Conservation (phyloP, 2,329 filamentous ascomycete species). For the Fusarium fujikuroi region DNA sequence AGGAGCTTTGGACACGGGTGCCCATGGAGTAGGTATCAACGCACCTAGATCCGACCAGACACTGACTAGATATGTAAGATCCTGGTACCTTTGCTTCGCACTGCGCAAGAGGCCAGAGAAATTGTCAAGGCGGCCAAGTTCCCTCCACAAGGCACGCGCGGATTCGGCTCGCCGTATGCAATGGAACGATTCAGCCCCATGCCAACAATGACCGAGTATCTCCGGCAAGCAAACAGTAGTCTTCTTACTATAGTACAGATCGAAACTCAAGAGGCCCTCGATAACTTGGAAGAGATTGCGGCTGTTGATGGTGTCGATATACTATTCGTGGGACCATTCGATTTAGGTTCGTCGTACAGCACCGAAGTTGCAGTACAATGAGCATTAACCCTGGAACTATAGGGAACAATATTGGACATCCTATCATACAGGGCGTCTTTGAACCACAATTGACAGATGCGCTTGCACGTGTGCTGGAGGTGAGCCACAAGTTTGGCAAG, state of each 20-base stretch:
- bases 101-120: not conserved
- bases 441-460: rapidly evolving
- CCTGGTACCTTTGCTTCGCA: not conserved
- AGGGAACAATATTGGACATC: not conserved
- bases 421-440: not conserved
- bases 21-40: not conserved
- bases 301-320: not conserved
- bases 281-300: not conserved
- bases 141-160: not conserved
- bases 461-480: not conserved
- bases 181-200: not conserved
- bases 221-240: not conserved
- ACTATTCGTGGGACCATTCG: not conserved
- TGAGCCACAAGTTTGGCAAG: not conserved
- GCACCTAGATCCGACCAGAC: rapidly evolving
- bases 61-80: not conserved
- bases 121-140: not conserved
- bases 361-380: too few relatives aligned
- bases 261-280: not conserved
- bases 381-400: rapidly evolving
- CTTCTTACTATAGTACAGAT: not conserved
- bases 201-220: not conserved
- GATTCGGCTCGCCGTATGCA: not conserved
- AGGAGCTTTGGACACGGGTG: not conserved
- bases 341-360: not conserved